These are phyloP conservation scores for Puccinia novopanici DNA, from an alignment of 1,284 basidiomycete genomes.

Conservation along the genomic window DNA sequence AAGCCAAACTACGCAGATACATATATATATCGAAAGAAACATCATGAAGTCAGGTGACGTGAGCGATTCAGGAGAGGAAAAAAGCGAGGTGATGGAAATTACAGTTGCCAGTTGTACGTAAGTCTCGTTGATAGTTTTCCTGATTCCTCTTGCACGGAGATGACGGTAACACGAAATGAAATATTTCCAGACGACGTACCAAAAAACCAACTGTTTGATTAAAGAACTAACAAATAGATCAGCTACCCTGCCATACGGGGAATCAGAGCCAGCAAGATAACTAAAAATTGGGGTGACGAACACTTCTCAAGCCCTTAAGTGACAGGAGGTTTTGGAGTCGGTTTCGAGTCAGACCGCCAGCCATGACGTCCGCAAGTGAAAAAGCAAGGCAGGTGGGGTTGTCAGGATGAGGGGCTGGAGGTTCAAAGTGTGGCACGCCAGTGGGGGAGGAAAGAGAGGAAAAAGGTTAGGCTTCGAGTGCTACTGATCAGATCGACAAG, in stretches of 20 bases:
- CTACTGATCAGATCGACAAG: no score
- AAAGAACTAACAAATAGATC: background rate
- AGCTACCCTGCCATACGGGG: background rate
- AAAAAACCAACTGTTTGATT: slow-evolving; percentile 33
- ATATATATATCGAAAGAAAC: background rate
- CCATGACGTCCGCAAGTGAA: slow-evolving; percentile 20
- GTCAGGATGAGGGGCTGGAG: slow-evolving; percentile 15
- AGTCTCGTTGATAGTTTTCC: slow-evolving; percentile 31
- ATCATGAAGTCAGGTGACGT: background rate
- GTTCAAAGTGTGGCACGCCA: background rate
- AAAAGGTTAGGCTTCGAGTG: no score
- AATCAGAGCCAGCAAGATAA: no score
- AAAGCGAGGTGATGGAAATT: slow-evolving; percentile 1
- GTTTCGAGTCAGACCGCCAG: slow-evolving; percentile 12
- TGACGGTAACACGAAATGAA: slow-evolving; percentile 25
- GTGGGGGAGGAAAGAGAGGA: no score
- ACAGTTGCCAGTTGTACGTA: slow-evolving; percentile 31
- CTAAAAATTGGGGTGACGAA: no score
- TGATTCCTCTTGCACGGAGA: slow-evolving; percentile 40
- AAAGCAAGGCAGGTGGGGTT: background rate
- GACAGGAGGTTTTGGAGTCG: background rate
- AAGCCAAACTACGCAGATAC: slow-evolving; percentile 65
- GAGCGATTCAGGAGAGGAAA: background rate
- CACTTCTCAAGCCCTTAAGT: slow-evolving; percentile 18
- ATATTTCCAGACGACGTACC: slow-evolving; percentile 26